Percentiles rank a stretch among this genome's conserved stretches.
Conservation (phyloP, 257 asterid genomes). For the Linaria vulgaris region DNA sequence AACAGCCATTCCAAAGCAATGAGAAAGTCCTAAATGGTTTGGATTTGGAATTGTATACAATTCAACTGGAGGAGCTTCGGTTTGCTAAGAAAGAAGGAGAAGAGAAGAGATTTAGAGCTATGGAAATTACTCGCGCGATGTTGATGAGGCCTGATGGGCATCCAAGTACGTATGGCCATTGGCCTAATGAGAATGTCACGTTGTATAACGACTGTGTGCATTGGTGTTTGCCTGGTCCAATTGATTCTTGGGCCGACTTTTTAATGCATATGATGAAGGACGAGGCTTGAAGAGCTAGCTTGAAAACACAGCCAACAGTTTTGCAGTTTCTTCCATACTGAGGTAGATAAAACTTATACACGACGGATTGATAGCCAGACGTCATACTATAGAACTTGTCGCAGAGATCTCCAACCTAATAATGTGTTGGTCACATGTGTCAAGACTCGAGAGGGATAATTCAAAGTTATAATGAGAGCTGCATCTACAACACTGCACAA, state of each 20-base stretch:
- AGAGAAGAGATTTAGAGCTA: slow-evolving; percentile 18
- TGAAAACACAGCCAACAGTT: no score
- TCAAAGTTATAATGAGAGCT: no score
- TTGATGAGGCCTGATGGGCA: slow-evolving; percentile 44
- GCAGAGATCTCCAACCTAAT: no score
- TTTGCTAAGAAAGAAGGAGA: slow-evolving; percentile 28
- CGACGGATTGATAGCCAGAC: no score
- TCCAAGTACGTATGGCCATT: slow-evolving; percentile 39
- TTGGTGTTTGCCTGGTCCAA: slow-evolving; percentile 62
- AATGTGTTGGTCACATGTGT: no score
- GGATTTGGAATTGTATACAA: slow-evolving; percentile 33
- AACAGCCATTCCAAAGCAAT: slow-evolving; percentile 30
- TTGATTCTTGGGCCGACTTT: slow-evolving; percentile 64
- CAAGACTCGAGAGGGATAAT: no score
- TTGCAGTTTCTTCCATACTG: no score
- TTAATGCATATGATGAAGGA: slow-evolving; percentile 47
- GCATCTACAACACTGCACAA: no score
- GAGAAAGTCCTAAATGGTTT: slow-evolving; percentile 31
- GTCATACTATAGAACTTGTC: no score
- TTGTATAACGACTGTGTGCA: slow-evolving; percentile 41
- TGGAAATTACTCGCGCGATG: slow-evolving; percentile 37
- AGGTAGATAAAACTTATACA: no score
- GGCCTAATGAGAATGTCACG: slow-evolving; percentile 32
- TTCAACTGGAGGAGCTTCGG: slow-evolving; percentile 35
- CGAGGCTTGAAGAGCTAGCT: slow-evolving; percentile 38